Evolutionary conservation across 1,139 yeast genomes (phyloP), one percentile per base, ranked within the genome.

Genomic region (Suhomyces chickasaworum): DNA sequence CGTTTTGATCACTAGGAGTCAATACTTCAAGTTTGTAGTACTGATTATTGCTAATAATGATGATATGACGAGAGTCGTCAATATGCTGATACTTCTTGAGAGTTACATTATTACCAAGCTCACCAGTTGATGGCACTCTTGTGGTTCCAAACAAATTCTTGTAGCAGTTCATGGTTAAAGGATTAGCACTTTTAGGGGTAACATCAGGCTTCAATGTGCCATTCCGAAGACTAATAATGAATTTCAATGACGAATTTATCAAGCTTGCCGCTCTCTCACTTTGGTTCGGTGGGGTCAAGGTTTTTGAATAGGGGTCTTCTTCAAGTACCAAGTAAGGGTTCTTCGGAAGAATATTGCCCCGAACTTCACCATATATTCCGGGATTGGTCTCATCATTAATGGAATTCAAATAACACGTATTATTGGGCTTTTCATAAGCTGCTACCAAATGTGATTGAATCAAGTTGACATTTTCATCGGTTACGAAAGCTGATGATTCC

Each of bases 271-370:
- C 83, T 39, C 91, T 64, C 51, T 81, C 84, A 3, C 81, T 71
- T 65, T 86, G 93, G 48, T 78, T 71, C 5, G 89, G 86, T 27
- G 84, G 82, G 47, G 75, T 79, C 48, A 75, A 63, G n/a, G 78
- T 73, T 55, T 71, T 70, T 16, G 77, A 63, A 53, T 81, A 75
- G 0, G 91, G 90, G 55, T 86, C 95, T 58, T 85, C 86, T 53
- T 85, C 89, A 25, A 86, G 64, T 7, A 86, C 78, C 54, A 86
- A 71, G 55, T 84, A 86, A 0, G 95, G 95, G 57, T 86, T 86
- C 50, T 91, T 69, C 4, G 95, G 95, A 43, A 86, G 68, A 1
- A 86, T 82, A 55, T 83, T 86, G 12, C 84, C 84, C 43, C 81
- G 65, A 34, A 80, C 64, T 47, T 84, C 87, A 23, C 87, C 87